Conservation (phyloP, 1,284 basidiomycete species). For the Boletus semigastroideus region DNA sequence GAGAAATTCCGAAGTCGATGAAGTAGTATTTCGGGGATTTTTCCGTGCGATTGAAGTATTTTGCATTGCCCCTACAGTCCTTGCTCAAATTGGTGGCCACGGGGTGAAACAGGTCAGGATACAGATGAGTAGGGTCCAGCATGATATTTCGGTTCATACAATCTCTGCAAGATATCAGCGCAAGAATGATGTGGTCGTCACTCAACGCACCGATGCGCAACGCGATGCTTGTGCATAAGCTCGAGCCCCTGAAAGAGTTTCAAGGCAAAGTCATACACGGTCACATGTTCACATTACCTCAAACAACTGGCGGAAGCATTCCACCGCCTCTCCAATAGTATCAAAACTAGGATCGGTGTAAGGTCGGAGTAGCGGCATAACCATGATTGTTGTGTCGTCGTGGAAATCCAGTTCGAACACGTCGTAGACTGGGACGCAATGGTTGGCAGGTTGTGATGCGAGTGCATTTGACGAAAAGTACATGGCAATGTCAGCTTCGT, state of each 20-base stretch:
- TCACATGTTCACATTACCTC: conserved; percentile 27
- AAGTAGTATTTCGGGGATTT: conserved; percentile 17
- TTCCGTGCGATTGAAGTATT: conserved; percentile 19
- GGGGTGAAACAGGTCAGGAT: conserved; percentile 18
- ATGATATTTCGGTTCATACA: conserved; percentile 37
- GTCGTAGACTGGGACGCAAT: conserved; percentile 38
- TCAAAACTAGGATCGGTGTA: conserved; percentile 29
- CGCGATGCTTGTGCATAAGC: conserved; percentile 20
- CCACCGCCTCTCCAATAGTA: conserved; percentile 36
- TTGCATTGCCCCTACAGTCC: conserved; percentile 6
- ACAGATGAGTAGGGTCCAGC: conserved; percentile 38
- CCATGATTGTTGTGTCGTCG: conserved; percentile 18
- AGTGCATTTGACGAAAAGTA: conserved; percentile 22
- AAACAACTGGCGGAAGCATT: conserved; percentile 37
- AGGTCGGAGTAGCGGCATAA: conserved; percentile 35
- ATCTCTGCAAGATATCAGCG: conserved; percentile 1
- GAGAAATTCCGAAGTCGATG: conserved; percentile 40
- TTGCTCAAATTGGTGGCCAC: neutral
- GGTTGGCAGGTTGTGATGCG: conserved; percentile 26
- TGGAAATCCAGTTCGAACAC: conserved; percentile 18
- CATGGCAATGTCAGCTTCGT: conserved; percentile 30
- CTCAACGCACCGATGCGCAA: conserved; percentile 11
- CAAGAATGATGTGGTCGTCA: neutral
- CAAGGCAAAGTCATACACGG: neutral
- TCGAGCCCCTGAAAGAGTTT: conserved; percentile 14